Percentiles rank a stretch among this genome's conserved stretches.
Evolutionary conservation across 495 filamentous ascomycete species (phyloP).

Genomic region (Thozetella sp.): DNA sequence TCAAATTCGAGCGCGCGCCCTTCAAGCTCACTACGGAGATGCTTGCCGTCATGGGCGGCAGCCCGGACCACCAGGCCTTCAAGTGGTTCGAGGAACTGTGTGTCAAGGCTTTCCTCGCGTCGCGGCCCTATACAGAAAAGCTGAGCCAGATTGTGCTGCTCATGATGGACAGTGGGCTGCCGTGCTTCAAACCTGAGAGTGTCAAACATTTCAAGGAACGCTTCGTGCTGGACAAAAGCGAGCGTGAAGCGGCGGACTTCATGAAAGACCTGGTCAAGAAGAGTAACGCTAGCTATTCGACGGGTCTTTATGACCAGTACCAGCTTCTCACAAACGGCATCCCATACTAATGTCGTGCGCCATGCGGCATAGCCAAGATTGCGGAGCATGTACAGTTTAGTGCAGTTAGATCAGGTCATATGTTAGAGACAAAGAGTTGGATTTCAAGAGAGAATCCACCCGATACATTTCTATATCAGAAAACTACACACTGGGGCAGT

Average conservation of each 20-base stretch:
- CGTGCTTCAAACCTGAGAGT: slow-evolving; percentile 97
- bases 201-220: slow-evolving; percentile 90
- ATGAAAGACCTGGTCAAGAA: slow-evolving; percentile 86
- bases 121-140: slow-evolving; percentile 83
- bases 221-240: slow-evolving; percentile 90
- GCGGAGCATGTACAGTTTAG: background rate
- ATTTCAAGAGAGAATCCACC: no score
- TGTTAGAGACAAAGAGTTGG: slow-evolving; percentile 1
- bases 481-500: no score
- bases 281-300: slow-evolving; percentile 86
- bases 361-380: no score
- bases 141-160: slow-evolving; percentile 84
- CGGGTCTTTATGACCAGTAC: slow-evolving; percentile 94
- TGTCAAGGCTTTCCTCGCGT: slow-evolving; percentile 93
- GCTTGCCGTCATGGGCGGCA: slow-evolving; percentile 96
- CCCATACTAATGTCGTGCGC: slow-evolving; percentile 71
- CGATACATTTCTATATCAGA: no score
- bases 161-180: slow-evolving; percentile 95
- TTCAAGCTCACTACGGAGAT: slow-evolving; percentile 98
- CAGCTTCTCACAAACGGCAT: slow-evolving; percentile 98
- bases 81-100: slow-evolving; percentile 96
- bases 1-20: slow-evolving; percentile 94
- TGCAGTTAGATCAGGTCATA: background rate
- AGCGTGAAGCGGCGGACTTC: slow-evolving; percentile 93
- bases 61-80: slow-evolving; percentile 81